A percentile compares a stretch with the other conserved stretches of the same genome.
These are phyloP conservation scores for Cucurbita ficifolia DNA, from an alignment of 306 rosid species.

Conservation along the genomic window DNA sequence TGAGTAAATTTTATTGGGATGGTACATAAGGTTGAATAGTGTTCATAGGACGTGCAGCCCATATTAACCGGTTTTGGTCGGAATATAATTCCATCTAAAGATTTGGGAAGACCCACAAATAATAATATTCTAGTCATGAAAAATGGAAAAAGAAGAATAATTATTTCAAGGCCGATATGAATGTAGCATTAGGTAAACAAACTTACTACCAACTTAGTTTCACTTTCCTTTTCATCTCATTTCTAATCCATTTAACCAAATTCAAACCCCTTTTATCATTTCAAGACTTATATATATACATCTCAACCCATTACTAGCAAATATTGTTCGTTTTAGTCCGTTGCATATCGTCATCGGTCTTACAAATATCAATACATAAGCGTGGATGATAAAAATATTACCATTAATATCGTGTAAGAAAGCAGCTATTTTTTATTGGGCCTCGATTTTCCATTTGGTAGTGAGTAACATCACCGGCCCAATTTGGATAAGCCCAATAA, in stretches of 20 bases:
- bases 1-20: background rate
- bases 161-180: background rate
- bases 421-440: background rate
- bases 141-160: background rate
- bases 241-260: constrained; percentile 12
- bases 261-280: background rate
- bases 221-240: background rate
- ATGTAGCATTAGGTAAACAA: constrained; percentile 26
- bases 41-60: background rate
- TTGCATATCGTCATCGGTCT: no score
- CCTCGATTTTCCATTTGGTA: background rate
- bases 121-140: background rate
- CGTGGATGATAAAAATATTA: no score
- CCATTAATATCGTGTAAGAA: no score
- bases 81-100: background rate
- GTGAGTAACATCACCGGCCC: background rate
- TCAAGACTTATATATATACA: no score
- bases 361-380: no score
- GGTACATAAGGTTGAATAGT: background rate
- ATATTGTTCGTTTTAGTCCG: no score
- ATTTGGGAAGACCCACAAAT: background rate
- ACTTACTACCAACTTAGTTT: constrained; percentile 7
- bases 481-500: background rate
- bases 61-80: background rate
- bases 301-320: no score